Conservation (phyloP, 83 land plant genomes). For the Picea abies region DNA sequence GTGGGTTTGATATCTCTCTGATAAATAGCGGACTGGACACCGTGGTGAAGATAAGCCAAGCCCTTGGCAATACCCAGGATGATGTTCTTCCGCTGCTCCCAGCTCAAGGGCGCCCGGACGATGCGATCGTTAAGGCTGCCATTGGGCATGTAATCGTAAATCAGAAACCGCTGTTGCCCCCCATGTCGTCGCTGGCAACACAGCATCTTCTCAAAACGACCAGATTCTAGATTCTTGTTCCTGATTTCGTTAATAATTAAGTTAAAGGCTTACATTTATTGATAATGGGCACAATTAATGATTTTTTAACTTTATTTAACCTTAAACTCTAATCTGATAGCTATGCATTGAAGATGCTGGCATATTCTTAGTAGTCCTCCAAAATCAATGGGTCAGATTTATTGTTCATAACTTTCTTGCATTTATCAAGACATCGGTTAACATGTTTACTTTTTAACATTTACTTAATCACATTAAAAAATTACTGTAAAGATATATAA, state of each 20-base stretch:
- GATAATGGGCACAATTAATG: no score
- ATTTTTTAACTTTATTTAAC: no score
- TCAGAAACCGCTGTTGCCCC: slow-evolving; percentile 70
- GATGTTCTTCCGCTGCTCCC: slow-evolving; percentile 66
- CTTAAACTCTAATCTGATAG: no score
- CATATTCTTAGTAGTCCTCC: no score
- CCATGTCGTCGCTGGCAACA: slow-evolving; percentile 22
- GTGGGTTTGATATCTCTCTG: slow-evolving; percentile 49
- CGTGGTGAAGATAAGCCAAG: slow-evolving; percentile 36
- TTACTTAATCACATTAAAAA: no score
- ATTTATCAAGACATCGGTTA: no score
- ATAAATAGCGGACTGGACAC: slow-evolving; percentile 39
- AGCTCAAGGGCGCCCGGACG: slow-evolving; percentile 45
- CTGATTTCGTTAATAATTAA: slow-evolving; percentile 70
- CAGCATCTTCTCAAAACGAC: slow-evolving; percentile 83
- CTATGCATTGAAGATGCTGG: no score
- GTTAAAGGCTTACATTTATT: no score
- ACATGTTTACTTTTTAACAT: no score
- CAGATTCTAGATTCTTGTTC: slow-evolving; percentile 77
- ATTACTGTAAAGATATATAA: no score
- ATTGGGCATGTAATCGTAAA: slow-evolving; percentile 77
- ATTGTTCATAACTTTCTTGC: no score
- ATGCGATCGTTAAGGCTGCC: slow-evolving; percentile 67
- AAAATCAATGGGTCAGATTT: no score
- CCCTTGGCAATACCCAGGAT: slow-evolving; percentile 75